Base-by-base conservation (phyloP, 1,284 basidiomycete species). In the Takashimella tepidaria region DNA sequence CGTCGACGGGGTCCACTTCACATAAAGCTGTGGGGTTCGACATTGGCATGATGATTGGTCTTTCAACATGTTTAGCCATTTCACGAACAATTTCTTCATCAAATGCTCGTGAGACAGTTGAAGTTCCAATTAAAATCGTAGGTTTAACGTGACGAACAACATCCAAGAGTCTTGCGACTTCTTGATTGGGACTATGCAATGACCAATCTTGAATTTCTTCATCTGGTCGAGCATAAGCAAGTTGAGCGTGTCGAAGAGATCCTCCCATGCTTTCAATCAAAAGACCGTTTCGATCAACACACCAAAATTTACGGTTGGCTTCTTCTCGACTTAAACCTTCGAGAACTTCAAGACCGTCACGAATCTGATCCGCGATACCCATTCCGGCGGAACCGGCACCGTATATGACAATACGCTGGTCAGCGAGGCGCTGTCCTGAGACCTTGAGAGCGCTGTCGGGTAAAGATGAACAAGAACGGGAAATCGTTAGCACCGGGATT, bases 311-410 rank as follows among this genome's bases (percentile, higher is more conserved):
- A 47, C 76, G 73, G 60, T 83, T 84, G 5, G 88, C 88, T 56
- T 87, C 83, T 20, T 81, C 79, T 8, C 68, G 64, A 16, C 79
- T 69, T n/a, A 86, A 58, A 1, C 78, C 74, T 65, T 88, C 84
- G 11, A 82, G 76, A 46, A 82, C 71, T 49, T 86, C 79, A 59
- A 92, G 84, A 2, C 87, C 89, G 61, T 89, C 87, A 21, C 86
- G 82, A 50, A 92, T 71, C 61, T 75, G 74, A 48, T 73, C 70
- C 40, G 73, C 73, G 58, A 92, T 89, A 23, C 89, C 89, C 57
- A 89, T 80, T 1, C 89, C 89, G 1, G 89, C 89, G 0, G 86
- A 85, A 3, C 89, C 89, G 0, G 87, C 86, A 20, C 89, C 89
- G 70, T 85, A 88, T 50, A 91, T 80, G 53, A 90, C 77, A 68